phyloP scores from a whole-genome alignment of 2,329 filamentous ascomycete genomes.

The Cladophialophora exuberans region DNA sequence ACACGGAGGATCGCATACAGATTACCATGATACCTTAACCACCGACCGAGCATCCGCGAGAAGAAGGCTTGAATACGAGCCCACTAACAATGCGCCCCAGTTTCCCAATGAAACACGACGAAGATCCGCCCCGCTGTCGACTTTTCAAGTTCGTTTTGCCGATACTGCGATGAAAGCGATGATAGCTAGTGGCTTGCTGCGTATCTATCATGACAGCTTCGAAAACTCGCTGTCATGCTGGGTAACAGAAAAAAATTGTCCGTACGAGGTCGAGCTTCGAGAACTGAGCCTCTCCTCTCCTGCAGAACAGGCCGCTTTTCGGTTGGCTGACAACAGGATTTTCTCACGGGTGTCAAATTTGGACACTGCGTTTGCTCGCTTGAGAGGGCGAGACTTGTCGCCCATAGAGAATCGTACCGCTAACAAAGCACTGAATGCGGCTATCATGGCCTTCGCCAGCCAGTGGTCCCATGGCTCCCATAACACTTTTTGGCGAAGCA shows the following conservation, averaged over 20 bases:
- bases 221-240: constrained; percentile 29
- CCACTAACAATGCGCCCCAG: constrained; percentile 4
- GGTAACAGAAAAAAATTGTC: constrained; percentile 30
- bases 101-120: neutral
- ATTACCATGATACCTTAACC: neutral
- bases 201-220: constrained; percentile 30
- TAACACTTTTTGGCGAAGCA: constrained; percentile 28
- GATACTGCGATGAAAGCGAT: constrained; percentile 42
- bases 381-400: constrained; percentile 43
- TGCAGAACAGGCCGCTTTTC: constrained; percentile 48
- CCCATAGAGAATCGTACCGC: constrained; percentile 43
- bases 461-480: constrained; percentile 41
- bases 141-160: constrained; percentile 35
- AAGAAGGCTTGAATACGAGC: neutral
- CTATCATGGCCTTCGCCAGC: constrained; percentile 50
- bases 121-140: constrained; percentile 10
- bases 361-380: constrained; percentile 42
- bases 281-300: constrained; percentile 36
- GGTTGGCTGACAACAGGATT: constrained; percentile 51
- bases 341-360: constrained; percentile 48
- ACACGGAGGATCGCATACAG: neutral
- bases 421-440: constrained; percentile 45
- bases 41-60: neutral
- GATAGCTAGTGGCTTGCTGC: constrained; percentile 37
- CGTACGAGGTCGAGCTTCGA: constrained; percentile 38